Conservation (phyloP, 1,284 basidiomycete genomes). For the Pulveroboletus sp. region DNA sequence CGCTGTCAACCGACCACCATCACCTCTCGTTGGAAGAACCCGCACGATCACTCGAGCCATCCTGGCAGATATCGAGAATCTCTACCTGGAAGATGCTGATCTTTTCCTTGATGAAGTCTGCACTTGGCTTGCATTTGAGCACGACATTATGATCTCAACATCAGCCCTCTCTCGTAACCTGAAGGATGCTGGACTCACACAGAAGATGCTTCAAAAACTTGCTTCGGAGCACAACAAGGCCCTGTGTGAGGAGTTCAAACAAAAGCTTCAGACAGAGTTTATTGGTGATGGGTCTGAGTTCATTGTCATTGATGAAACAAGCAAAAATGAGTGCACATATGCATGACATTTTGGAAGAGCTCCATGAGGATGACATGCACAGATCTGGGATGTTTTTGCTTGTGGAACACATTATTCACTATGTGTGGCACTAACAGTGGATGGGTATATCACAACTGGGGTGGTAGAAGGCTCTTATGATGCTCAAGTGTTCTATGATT, state of each 20-base stretch:
- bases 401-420: slow-evolving; percentile 21
- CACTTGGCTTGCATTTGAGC: not conserved
- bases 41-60: not conserved
- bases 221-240: slow-evolving; percentile 23
- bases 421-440: not conserved
- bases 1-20: not conserved
- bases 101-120: not conserved
- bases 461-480: slow-evolving; percentile 4
- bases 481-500: slow-evolving; percentile 2
- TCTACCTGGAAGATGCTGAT: not conserved
- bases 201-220: slow-evolving; percentile 11
- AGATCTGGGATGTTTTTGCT: slow-evolving; percentile 22
- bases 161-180: not conserved
- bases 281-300: slow-evolving; percentile 29
- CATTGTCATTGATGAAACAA: slow-evolving; percentile 30
- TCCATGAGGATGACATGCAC: slow-evolving; percentile 17
- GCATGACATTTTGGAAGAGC: too few relatives aligned
- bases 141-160: not conserved
- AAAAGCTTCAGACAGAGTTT: not conserved
- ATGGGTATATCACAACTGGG: slow-evolving; percentile 6
- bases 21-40: not conserved
- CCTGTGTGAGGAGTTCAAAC: not conserved
- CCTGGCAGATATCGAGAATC: not conserved
- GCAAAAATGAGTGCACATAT: slow-evolving; percentile 30
- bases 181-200: not conserved